Conservation (phyloP, 1,139 yeast species). For the Candida pseudocylindracea region DNA sequence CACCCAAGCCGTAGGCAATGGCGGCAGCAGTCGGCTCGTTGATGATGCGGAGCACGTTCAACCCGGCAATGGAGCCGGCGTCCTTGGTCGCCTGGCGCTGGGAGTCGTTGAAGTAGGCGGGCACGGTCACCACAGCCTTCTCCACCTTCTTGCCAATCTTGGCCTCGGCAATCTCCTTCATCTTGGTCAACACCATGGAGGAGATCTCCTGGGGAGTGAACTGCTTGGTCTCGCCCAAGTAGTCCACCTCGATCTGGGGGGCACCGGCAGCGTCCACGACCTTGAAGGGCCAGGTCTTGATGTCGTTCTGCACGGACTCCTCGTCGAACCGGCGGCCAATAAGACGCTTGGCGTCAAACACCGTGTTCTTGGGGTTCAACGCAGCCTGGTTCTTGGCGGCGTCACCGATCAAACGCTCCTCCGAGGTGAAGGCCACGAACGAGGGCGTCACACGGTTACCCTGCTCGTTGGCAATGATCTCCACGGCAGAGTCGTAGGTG, state of each 20-base stretch:
- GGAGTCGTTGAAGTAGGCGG: slow-evolving; percentile 94
- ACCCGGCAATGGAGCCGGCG: slow-evolving; percentile 95
- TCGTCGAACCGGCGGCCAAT: slow-evolving; percentile 90
- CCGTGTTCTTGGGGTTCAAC: slow-evolving; percentile 89
- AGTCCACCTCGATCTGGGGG: slow-evolving; percentile 84
- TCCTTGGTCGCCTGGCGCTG: slow-evolving; percentile 98
- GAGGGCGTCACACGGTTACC: slow-evolving; percentile 99
- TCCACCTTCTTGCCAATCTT: slow-evolving; percentile 84
- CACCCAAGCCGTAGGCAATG: slow-evolving; percentile 95
- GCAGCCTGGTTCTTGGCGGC: slow-evolving; percentile 99
- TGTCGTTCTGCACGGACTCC: slow-evolving; percentile 82
- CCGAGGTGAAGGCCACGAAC: slow-evolving; percentile 91
- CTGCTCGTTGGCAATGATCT: slow-evolving; percentile 96
- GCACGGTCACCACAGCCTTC: slow-evolving; percentile 90
- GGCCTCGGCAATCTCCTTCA: slow-evolving; percentile 97
- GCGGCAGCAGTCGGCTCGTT: slow-evolving; percentile 99
- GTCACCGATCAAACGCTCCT: slow-evolving; percentile 97
- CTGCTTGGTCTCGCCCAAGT: slow-evolving; percentile 80
- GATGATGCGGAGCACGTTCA: slow-evolving; percentile 87
- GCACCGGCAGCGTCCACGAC: slow-evolving; percentile 69
- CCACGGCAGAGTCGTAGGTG: slow-evolving; percentile 79
- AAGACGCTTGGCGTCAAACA: slow-evolving; percentile 95
- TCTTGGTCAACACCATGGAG: slow-evolving; percentile 89
- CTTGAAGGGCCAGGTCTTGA: slow-evolving; percentile 95
- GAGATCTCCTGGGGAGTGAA: slow-evolving; percentile 97